These are phyloP conservation scores for Catharanthus roseus DNA, from an alignment of 257 asterid species.

Conservation along the genomic window DNA sequence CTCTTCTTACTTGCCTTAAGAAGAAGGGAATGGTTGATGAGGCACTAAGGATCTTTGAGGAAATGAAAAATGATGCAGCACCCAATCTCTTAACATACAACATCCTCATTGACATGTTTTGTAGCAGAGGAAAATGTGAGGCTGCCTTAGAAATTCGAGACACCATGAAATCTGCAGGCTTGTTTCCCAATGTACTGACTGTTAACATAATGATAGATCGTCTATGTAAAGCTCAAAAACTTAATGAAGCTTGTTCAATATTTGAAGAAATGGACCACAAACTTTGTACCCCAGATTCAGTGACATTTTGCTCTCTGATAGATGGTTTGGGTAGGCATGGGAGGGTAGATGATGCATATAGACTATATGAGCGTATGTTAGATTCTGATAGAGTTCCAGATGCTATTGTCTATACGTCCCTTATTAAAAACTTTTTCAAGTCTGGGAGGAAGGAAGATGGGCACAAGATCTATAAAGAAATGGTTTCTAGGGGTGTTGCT, in stretches of 20 bases:
- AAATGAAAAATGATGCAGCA: slow-evolving; percentile 84
- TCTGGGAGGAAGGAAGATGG: slow-evolving; percentile 82
- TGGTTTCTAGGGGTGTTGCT: slow-evolving; percentile 48
- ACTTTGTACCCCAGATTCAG: slow-evolving; percentile 56
- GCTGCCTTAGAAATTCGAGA: slow-evolving; percentile 61
- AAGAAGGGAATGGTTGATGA: slow-evolving; percentile 67
- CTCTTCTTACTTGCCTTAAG: slow-evolving; percentile 81
- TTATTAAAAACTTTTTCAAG: slow-evolving; percentile 75
- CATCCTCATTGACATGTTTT: slow-evolving; percentile 82
- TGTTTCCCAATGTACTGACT: slow-evolving; percentile 65
- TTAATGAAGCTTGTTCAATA: slow-evolving; percentile 68
- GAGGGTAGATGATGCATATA: slow-evolving; percentile 76
- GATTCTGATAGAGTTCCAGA: slow-evolving; percentile 56
- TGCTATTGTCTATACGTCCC: slow-evolving; percentile 78
- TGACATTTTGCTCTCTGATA: slow-evolving; percentile 78
- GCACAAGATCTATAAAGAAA: slow-evolving; percentile 85
- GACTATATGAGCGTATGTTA: slow-evolving; percentile 75
- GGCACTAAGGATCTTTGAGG: slow-evolving; percentile 58
- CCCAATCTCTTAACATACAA: slow-evolving; percentile 84
- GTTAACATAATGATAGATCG: slow-evolving; percentile 90
- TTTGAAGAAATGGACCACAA: slow-evolving; percentile 68
- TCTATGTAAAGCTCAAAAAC: slow-evolving; percentile 78
- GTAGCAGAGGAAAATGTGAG: slow-evolving; percentile 54
- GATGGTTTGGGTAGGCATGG: slow-evolving; percentile 95
- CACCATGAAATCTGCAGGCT: slow-evolving; percentile 60